These are phyloP conservation scores for Aphanocladium album DNA, from an alignment of 2,329 filamentous ascomycete species.

Conservation along the genomic window DNA sequence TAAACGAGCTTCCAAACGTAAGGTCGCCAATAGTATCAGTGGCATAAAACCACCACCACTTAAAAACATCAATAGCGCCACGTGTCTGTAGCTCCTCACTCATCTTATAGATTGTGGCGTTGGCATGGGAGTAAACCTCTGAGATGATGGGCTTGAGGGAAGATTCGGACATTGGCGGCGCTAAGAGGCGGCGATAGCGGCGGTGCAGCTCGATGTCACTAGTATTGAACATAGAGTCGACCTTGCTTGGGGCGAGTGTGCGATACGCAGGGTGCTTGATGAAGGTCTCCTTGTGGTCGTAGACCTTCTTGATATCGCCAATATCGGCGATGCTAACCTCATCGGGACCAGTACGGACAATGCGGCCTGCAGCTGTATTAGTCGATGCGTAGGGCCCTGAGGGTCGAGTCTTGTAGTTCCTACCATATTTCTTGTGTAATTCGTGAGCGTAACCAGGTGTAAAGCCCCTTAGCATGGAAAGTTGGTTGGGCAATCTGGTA, in stretches of 20 bases:
- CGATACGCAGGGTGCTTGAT: slow-evolving; percentile 22
- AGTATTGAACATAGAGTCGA: slow-evolving; percentile 33
- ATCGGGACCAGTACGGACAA: slow-evolving; percentile 22
- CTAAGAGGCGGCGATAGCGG: slow-evolving; percentile 36
- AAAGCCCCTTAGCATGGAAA: too few relatives aligned
- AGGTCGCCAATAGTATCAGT: slow-evolving; percentile 51
- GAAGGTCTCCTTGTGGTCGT: slow-evolving; percentile 23
- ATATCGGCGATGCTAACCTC: slow-evolving; percentile 22
- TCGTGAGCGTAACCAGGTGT: too few relatives aligned
- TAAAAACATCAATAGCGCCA: slow-evolving; percentile 40
- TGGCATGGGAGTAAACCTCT: slow-evolving; percentile 31
- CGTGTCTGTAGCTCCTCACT: slow-evolving; percentile 33
- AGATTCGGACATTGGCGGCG: slow-evolving; percentile 34
- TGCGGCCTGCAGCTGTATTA: slow-evolving; percentile 16
- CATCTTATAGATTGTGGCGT: slow-evolving; percentile 39
- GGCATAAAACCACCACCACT: slow-evolving; percentile 50
- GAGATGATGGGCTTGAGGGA: slow-evolving; percentile 28
- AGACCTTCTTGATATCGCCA: slow-evolving; percentile 26
- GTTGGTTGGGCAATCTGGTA: too few relatives aligned
- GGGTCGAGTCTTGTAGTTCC: neutral
- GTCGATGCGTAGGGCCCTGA: neutral
- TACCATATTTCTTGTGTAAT: too few relatives aligned
- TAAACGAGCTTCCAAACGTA: slow-evolving; percentile 51
- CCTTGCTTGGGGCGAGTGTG: slow-evolving; percentile 15
- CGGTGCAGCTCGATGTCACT: slow-evolving; percentile 34